Evolutionary conservation across 1,139 yeast genomes (phyloP).

Genomic region (Candida glucosophila): DNA sequence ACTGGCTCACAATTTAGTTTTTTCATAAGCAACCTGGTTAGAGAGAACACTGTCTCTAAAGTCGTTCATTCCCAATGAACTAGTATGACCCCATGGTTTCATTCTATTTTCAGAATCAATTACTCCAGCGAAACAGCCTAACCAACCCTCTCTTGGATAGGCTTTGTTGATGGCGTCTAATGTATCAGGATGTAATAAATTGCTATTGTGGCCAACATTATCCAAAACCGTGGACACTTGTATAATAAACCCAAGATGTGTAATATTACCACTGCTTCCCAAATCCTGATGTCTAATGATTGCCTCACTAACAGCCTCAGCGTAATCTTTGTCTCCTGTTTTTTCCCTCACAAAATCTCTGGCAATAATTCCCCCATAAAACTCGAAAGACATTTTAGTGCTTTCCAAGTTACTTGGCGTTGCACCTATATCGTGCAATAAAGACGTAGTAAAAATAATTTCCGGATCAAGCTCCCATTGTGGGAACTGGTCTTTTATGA

Average conservation of each 20-base stretch:
- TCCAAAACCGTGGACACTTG: slow-evolving; percentile 30
- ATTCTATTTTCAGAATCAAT: slow-evolving; percentile 23
- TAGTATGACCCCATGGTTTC: slow-evolving; percentile 32
- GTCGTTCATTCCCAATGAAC: slow-evolving; percentile 24
- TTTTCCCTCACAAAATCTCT: slow-evolving; percentile 18
- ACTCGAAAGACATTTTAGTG: slow-evolving; percentile 31
- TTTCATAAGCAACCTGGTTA: slow-evolving; percentile 17
- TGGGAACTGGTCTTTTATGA: slow-evolving; percentile 29
- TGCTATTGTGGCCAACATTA: slow-evolving; percentile 25
- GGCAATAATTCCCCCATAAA: slow-evolving; percentile 27
- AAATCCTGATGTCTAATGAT: slow-evolving; percentile 31
- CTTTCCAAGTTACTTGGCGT: slow-evolving; percentile 26
- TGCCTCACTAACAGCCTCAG: slow-evolving; percentile 33
- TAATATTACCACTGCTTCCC: slow-evolving; percentile 26
- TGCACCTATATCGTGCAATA: slow-evolving; percentile 31
- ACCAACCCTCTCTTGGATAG: slow-evolving; percentile 26
- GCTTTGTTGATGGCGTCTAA: slow-evolving; percentile 19
- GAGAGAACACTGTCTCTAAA: slow-evolving; percentile 22
- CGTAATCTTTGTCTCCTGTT: slow-evolving; percentile 17
- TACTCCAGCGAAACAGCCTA: slow-evolving; percentile 25
- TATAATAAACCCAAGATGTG: slow-evolving; percentile 27
- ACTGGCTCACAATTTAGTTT: slow-evolving; percentile 3
- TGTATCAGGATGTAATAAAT: slow-evolving; percentile 23
- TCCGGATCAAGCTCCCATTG: slow-evolving; percentile 25
- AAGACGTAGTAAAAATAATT: slow-evolving; percentile 22